These are phyloP conservation scores for Penicillium olsonii DNA, from an alignment of 2,329 filamentous ascomycete genomes.

Conservation along the genomic window DNA sequence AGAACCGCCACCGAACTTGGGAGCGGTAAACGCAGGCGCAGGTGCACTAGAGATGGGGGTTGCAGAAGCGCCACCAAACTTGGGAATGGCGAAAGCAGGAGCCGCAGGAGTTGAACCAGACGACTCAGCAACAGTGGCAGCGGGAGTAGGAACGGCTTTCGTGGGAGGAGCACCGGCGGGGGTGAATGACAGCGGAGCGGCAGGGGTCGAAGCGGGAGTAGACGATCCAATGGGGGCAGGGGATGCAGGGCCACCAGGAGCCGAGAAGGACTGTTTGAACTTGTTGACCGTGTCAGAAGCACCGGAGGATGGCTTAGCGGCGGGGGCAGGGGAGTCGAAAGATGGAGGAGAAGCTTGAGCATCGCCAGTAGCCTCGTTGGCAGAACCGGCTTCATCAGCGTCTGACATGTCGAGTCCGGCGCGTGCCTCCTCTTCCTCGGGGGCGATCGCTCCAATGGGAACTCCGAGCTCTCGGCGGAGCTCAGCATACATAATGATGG, in stretches of 20 bases:
- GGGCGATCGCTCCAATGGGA: slow-evolving; percentile 28
- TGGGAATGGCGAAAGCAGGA: slow-evolving; percentile 7
- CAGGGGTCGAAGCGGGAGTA: background rate
- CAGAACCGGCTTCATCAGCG: background rate
- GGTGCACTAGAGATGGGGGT: background rate
- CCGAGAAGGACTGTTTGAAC: slow-evolving; percentile 24
- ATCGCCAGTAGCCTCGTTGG: background rate
- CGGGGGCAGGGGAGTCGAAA: background rate
- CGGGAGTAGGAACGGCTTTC: background rate
- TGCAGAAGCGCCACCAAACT: background rate
- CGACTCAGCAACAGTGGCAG: background rate
- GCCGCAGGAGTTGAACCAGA: background rate
- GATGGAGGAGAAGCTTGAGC: background rate
- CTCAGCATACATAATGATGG: slow-evolving; percentile 41
- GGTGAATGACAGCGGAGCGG: slow-evolving; percentile 6
- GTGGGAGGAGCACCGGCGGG: slow-evolving; percentile 3
- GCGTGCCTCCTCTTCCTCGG: background rate
- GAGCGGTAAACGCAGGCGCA: slow-evolving; percentile 6
- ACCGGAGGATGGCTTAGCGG: slow-evolving; percentile 8
- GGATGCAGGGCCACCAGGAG: slow-evolving; percentile 1
- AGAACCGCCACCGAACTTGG: background rate
- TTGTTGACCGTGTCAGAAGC: slow-evolving; percentile 18
- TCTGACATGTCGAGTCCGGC: background rate
- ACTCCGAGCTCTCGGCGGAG: slow-evolving; percentile 40
- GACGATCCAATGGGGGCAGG: background rate